Percentiles rank a stretch among this genome's conserved stretches.
These are phyloP conservation scores for Fusarium guadeloupense DNA, from an alignment of 2,329 filamentous ascomycete species.

Conservation along the genomic window DNA sequence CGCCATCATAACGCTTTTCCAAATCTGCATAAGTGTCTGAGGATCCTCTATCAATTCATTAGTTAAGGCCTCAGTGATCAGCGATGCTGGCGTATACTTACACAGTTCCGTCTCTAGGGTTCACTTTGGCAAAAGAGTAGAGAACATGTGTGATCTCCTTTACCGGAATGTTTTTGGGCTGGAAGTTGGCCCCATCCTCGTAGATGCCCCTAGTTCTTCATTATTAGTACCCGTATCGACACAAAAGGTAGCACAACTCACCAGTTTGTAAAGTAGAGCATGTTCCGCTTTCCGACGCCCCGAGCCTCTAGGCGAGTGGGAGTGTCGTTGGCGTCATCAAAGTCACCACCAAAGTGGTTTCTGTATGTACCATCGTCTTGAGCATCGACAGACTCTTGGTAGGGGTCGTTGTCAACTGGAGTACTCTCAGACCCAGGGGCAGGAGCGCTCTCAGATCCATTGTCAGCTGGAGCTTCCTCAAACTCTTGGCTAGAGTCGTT, in stretches of 20 bases:
- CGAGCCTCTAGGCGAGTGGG: conserved; percentile 25
- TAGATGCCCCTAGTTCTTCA: conserved; percentile 70
- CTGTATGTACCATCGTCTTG: conserved; percentile 3
- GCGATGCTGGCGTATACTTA: conserved; percentile 42
- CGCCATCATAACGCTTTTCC: conserved; percentile 73
- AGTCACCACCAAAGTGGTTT: conserved; percentile 20
- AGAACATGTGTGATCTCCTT: conserved; percentile 78
- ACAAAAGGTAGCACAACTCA: conserved; percentile 38
- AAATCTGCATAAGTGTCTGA: conserved; percentile 56
- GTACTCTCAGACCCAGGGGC: not conserved
- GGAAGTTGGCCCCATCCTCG: conserved; percentile 74
- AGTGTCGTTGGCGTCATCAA: conserved; percentile 6
- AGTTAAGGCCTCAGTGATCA: not conserved
- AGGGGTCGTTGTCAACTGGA: not conserved
- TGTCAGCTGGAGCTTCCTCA: not conserved
- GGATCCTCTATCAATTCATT: conserved; percentile 18
- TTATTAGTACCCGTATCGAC: conserved; percentile 6
- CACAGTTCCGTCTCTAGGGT: conserved; percentile 55
- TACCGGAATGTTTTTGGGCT: conserved; percentile 73
- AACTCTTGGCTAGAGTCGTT: not conserved
- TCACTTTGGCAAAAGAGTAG: conserved; percentile 64
- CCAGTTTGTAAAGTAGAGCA: conserved; percentile 66
- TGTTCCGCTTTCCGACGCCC: conserved; percentile 47
- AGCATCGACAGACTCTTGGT: not conserved
- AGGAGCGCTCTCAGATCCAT: not conserved